Conservation (phyloP, 441 rosid genomes). For the Lepidium campestre region DNA sequence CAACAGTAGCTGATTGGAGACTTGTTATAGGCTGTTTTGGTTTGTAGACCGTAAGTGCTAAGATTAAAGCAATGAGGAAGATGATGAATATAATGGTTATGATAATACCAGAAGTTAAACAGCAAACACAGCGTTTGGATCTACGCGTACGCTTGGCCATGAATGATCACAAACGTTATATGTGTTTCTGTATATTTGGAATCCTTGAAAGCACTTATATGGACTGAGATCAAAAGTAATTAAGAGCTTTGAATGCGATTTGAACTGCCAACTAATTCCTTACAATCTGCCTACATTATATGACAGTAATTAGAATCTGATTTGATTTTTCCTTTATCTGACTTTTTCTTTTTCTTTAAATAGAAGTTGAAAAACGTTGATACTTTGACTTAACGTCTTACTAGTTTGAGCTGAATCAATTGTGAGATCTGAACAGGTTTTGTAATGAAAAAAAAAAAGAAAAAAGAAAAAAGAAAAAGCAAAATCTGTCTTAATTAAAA, state of each 20-base stretch:
- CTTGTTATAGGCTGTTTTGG: constrained; percentile 28
- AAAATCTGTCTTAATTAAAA: not conserved
- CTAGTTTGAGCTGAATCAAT: not conserved
- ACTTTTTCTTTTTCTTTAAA: not conserved
- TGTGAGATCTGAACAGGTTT: not conserved
- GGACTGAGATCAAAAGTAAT: not conserved
- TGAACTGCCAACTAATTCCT: constrained; percentile 20
- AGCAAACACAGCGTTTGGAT: constrained; percentile 10
- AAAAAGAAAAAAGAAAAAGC: not conserved
- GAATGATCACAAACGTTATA: too few species aligned
- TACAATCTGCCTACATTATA: not conserved
- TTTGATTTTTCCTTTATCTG: not conserved
- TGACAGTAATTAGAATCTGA: not conserved
- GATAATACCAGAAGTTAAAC: not conserved
- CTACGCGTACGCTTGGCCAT: constrained; percentile 9
- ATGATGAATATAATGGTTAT: constrained; percentile 5
- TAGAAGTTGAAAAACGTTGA: not conserved
- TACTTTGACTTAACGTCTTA: constrained; percentile 5
- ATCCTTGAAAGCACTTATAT: not conserved
- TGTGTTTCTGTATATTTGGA: not conserved
- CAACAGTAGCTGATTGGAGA: constrained; percentile 36
- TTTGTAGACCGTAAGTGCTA: constrained; percentile 49
- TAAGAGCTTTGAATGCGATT: constrained; percentile 4
- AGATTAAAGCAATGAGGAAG: constrained; percentile 27
- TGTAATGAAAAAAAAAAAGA: too few species aligned